Base-by-base conservation (phyloP, 2,329 filamentous ascomycete genomes). In the Tolypocladium cylindrosporum region DNA sequence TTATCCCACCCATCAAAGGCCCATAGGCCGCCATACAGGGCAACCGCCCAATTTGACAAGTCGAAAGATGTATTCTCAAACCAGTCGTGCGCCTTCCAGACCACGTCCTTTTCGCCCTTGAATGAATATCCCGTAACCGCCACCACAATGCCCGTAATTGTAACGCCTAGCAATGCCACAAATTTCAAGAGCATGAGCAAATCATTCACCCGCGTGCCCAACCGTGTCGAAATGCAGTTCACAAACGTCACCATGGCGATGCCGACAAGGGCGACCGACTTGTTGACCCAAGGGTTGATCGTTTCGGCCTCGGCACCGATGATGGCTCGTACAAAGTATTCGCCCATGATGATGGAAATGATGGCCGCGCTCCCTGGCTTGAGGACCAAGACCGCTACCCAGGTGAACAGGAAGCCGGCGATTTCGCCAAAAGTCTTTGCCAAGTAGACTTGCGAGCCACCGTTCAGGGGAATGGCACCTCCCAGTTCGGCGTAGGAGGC, bases 1-100 rank as follows among this genome's bases (percentile, higher is more conserved):
- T 99, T 99, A 70, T 99, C 94, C 94, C 94, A 99, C 37, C 94
- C 94, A 70, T 99, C 94, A 74, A 94, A 99, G 1, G 94, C 94
- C 94, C 94, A 99, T 6, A 99, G 80, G 10, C 94, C 94, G 19
- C 91, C 93, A 71, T 99, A 99, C 53, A 99, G 75, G 0, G 94
- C 94, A 53, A 99, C 88, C 3, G 94, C 94, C 89, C 92, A 97
- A 64, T 86, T 87, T 53, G 88, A 95, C 55, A 89, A 80, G 69
- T 92, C 88, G 16, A 79, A 84, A 62, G 83, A 90, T 5, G 93
- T 97, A 58, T 88, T 87, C 57, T 91, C 87, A 68, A 97, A 97
- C 93, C 94, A 97, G 52, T 85, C 83, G 50, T 85, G 84, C 2
- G 83, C 84, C 72, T 94, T 96, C 94, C 94, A 99, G 65, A 95